Base-by-base conservation (phyloP, 768 basidiomycete genomes). In the Pisolithus marmoratus region DNA sequence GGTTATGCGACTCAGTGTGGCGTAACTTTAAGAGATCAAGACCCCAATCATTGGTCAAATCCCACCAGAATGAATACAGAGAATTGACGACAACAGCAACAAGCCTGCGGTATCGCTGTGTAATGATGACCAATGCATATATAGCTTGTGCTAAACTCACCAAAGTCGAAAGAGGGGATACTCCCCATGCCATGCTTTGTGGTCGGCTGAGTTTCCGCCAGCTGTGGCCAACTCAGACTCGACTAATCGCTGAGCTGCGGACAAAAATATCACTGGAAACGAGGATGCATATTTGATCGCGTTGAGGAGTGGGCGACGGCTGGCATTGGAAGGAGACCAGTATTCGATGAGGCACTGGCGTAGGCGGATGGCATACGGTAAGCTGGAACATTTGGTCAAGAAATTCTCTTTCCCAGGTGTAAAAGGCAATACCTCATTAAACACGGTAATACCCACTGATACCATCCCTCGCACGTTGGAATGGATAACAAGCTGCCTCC, bases 51-150 rank as follows among this genome's bases (percentile, higher is more conserved):
- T 95, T 90, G 45, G 91, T 93, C 40, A 98, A 79, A 69, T 98
- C 96, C 96, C 96, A 99, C 90, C 93, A 99, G 68, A 95, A 98
- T 3, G 94, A 94, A 69, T 92, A 99, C 27, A 89, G 66, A 3
- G 94, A 95, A 69, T 98, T 98, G 61, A 95, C 66, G 34, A 81
- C 77, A 22, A 91, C 94, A 9, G 85, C 81, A 42, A 96, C 68
- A 15, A 97, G 68, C 94, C 93, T 95, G 51, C 20, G 38, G 9
- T 31, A 17, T n/a, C n/a, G 27, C 40, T 27, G 55, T 59, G 48
- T 45, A 43, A 31, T 34, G 51, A 36, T 26, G 55, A 15, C 45
- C 15, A 15, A 44, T 45, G 29, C 19, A 9, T 11, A 23, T 43
- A n/a, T 9, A 29, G n/a, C 57, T 8, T 27, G 37, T 20, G 41